These are phyloP conservation scores for Boletus rubroflammeus DNA, from an alignment of 768 basidiomycete species.

Conservation along the genomic window DNA sequence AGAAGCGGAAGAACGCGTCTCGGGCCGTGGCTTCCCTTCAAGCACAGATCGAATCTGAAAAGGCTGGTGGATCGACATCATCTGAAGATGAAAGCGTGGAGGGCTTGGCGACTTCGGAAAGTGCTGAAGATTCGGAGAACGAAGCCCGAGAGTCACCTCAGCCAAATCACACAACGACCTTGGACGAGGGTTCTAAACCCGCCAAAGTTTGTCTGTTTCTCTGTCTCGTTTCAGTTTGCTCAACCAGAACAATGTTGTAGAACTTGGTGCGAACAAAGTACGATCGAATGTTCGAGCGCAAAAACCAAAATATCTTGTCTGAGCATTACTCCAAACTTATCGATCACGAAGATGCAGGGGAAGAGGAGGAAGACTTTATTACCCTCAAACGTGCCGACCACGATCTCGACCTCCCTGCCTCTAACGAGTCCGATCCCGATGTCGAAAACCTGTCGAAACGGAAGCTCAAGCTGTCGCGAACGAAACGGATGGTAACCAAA, in stretches of 20 bases:
- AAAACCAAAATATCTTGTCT: slow-evolving; percentile 90
- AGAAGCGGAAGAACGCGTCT: slow-evolving; percentile 73
- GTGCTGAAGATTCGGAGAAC: slow-evolving; percentile 26
- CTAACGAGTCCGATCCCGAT: slow-evolving; percentile 34
- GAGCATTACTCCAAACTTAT: slow-evolving; percentile 88
- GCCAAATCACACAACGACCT: background rate
- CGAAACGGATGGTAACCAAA: slow-evolving; percentile 70
- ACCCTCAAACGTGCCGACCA: slow-evolving; percentile 92
- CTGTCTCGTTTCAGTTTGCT: background rate
- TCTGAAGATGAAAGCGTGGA: slow-evolving; percentile 19
- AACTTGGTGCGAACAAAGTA: slow-evolving; percentile 80
- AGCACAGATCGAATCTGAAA: slow-evolving; percentile 28
- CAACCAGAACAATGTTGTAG: slow-evolving; percentile 18
- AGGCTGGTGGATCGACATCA: slow-evolving; percentile 4
- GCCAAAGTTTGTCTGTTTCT: slow-evolving; percentile 38
- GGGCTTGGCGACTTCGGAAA: slow-evolving; percentile 19
- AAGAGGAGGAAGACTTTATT: slow-evolving; percentile 79
- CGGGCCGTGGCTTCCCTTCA: slow-evolving; percentile 39
- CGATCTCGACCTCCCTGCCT: slow-evolving; percentile 57
- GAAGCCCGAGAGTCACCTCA: slow-evolving; percentile 3
- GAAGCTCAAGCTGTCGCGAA: slow-evolving; percentile 69
- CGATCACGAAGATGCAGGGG: slow-evolving; percentile 52
- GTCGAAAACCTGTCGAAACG: slow-evolving; percentile 74
- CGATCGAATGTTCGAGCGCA: slow-evolving; percentile 96
- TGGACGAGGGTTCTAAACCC: slow-evolving; percentile 23